Conservation (phyloP, 2,329 filamentous ascomycete species). For the Trichoderma guizhouense region DNA sequence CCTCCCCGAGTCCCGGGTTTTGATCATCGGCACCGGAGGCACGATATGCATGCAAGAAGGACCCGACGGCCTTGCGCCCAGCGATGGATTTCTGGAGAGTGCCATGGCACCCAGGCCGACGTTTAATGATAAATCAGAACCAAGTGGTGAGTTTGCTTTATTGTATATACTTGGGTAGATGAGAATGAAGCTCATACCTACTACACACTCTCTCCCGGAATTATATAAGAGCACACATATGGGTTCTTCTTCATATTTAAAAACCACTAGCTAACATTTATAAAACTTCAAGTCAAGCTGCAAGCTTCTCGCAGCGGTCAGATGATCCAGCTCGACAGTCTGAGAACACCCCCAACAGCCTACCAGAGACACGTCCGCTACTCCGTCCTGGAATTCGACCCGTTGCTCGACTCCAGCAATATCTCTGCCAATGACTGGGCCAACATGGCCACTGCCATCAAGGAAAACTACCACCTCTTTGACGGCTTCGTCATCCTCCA, state of each 20-base stretch:
- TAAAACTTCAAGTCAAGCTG: slow-evolving; percentile 39
- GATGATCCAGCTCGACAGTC: slow-evolving; percentile 56
- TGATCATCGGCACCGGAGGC: slow-evolving; percentile 87
- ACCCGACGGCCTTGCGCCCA: slow-evolving; percentile 74
- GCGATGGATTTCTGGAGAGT: slow-evolving; percentile 73
- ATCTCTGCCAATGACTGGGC: slow-evolving; percentile 86
- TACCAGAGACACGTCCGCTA: slow-evolving; percentile 82
- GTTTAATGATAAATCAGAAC: slow-evolving; percentile 67
- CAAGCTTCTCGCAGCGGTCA: slow-evolving; percentile 50
- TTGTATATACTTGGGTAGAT: not conserved
- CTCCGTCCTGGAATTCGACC: slow-evolving; percentile 77
- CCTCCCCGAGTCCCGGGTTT: slow-evolving; percentile 71
- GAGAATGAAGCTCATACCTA: not conserved
- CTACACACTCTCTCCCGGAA: not conserved
- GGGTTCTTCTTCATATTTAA: not conserved
- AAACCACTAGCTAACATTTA: not conserved
- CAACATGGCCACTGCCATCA: slow-evolving; percentile 74
- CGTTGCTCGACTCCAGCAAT: slow-evolving; percentile 82
- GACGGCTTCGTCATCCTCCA: slow-evolving; percentile 91
- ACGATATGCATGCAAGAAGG: slow-evolving; percentile 91
- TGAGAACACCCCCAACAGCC: slow-evolving; percentile 75
- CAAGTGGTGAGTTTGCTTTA: slow-evolving; percentile 26
- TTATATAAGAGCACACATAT: not conserved
- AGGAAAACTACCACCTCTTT: slow-evolving; percentile 81
- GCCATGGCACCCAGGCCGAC: slow-evolving; percentile 78